Base-by-base conservation (phyloP, 768 basidiomycete genomes). In the Tylopilus felleus region DNA sequence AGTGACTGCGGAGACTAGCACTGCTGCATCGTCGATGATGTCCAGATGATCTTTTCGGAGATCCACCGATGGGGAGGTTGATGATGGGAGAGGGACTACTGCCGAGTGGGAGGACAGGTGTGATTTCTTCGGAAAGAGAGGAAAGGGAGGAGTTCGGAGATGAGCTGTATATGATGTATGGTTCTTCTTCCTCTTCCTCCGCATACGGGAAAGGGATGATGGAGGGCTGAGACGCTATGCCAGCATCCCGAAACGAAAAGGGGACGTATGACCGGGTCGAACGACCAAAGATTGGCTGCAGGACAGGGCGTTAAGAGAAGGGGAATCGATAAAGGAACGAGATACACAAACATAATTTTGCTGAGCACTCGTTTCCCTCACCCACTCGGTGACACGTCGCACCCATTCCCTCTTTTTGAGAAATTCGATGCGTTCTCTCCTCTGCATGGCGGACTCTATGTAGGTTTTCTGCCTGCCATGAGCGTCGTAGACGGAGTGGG, bases 391-490 rank as follows among this genome's bases (percentile, higher is more conserved):
- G 64, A 74, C 67, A 25, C 73, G 64, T 17, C 70, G 64, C 1
- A 81, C 74, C 56, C 73, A 76, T 55, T 77, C 78, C 42, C 76
- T 71, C 51, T 70, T 74, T 49, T 77, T 76, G 41, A 80, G 63
- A 59, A 82, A 81, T n/a, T 78, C 79, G 53, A 75, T 69, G 57
- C 81, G 80, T 54, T 79, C 77, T 45, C 72, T 72, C 23, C 80
- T 70, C 67, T 83, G 81, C 1, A 73, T 62, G 22, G 66, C 62
- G 1, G 74, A 75, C 66, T 83, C 81, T 29, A 71, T 48, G 53
- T 73, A 82, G 33, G 63, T 67, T 53, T 73, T 63, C 65, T 78
- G 79, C 29, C 80, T 71, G 29, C 78, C 78, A 16, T 68, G 74
- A 14, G 67, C 29, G 66, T 80, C 78, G 67, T 73, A 77, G 41